Percentiles rank a stretch among this genome's conserved stretches.
phyloP scores from a whole-genome alignment of 75 land plant species.

The Larix kaempferi region DNA sequence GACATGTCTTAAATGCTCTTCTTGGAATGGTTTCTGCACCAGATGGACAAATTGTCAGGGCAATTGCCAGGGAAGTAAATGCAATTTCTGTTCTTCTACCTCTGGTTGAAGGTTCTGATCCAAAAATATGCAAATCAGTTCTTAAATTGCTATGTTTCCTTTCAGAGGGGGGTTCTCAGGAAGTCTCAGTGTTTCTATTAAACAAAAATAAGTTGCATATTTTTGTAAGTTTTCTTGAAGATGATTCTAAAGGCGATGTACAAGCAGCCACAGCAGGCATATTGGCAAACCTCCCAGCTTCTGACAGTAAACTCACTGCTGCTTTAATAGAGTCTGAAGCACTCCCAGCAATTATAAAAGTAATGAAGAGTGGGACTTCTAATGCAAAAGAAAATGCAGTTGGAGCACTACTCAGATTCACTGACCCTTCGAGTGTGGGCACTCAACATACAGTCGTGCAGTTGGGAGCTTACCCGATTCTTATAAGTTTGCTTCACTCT shows the following conservation, averaged over 20 bases:
- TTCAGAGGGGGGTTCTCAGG: conserved; percentile 26
- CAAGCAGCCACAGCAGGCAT: conserved; percentile 43
- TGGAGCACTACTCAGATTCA: conserved; percentile 43
- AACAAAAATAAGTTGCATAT: conserved; percentile 16
- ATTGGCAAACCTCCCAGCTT: conserved; percentile 40
- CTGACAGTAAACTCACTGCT: conserved; percentile 20
- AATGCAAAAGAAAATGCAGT: conserved; percentile 49
- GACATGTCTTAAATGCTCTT: conserved; percentile 30
- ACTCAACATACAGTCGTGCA: conserved; percentile 33
- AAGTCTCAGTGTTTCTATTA: conserved; percentile 28
- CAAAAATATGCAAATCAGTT: conserved; percentile 29
- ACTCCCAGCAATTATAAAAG: conserved; percentile 23
- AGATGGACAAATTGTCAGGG: conserved; percentile 18
- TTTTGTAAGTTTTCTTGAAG: conserved; percentile 39
- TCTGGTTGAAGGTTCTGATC: conserved; percentile 28
- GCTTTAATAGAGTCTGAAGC: conserved; percentile 36
- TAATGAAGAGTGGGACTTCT: conserved; percentile 24
- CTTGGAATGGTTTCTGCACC: conserved; percentile 32
- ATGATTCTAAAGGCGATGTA: conserved; percentile 19
- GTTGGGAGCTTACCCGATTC: conserved; percentile 30
- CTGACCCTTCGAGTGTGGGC: conserved; percentile 26
- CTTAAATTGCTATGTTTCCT: conserved; percentile 32
- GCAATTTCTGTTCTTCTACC: conserved; percentile 39
- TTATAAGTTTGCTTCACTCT: conserved; percentile 33
- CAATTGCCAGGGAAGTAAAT: conserved; percentile 17